These are phyloP conservation scores for Metschnikowia amazonensis DNA, from an alignment of 805 yeast genomes.

Conservation along the genomic window DNA sequence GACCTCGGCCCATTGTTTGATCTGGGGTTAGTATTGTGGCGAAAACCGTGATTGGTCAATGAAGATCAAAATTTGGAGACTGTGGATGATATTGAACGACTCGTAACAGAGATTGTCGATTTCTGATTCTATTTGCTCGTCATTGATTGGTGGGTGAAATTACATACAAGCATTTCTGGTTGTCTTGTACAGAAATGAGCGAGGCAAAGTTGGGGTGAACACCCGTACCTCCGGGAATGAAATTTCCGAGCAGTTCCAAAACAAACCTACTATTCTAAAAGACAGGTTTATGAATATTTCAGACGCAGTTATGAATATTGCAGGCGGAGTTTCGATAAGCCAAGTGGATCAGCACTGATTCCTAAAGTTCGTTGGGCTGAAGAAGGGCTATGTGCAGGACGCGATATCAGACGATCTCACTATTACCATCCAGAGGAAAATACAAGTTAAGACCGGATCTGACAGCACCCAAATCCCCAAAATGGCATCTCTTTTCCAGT, in stretches of 20 bases:
- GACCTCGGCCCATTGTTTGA: constrained; percentile 48
- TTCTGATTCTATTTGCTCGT: background rate
- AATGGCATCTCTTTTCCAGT: background rate
- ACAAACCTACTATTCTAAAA: too few species aligned
- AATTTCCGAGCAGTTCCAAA: too few species aligned
- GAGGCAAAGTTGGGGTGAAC: background rate
- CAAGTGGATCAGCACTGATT: background rate
- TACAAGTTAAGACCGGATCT: background rate
- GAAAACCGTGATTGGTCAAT: background rate
- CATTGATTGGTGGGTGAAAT: background rate
- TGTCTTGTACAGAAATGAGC: background rate
- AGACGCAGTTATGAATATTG: too few species aligned
- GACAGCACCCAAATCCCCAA: background rate
- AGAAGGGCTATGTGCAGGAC: background rate
- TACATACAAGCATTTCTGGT: constrained; percentile 5
- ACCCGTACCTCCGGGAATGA: background rate
- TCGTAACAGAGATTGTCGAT: too few species aligned
- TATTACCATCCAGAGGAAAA: background rate
- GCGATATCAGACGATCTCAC: background rate
- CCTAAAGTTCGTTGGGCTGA: background rate
- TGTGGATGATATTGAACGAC: too few species aligned
- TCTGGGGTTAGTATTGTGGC: constrained; percentile 16
- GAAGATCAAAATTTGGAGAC: background rate
- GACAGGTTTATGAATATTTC: too few species aligned
- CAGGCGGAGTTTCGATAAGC: too few species aligned